These are phyloP conservation scores for Coemansia sp. DNA, from an alignment of 192 early-diverging fungal genomes.

Conservation along the genomic window DNA sequence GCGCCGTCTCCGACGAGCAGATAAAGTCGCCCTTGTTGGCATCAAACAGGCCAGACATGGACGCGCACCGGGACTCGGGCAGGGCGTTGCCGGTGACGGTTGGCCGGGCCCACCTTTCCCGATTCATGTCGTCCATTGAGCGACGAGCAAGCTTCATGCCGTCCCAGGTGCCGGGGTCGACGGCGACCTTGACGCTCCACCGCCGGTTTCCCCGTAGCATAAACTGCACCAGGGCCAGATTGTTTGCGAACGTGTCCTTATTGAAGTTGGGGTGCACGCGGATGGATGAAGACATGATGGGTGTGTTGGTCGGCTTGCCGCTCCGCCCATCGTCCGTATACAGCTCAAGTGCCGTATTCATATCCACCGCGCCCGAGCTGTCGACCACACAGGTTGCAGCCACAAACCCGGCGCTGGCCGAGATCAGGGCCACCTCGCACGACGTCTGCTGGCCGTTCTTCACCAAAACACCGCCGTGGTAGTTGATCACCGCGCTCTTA, in stretches of 20 bases:
- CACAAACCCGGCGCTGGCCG: constrained; percentile 20
- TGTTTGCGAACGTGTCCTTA: constrained; percentile 22
- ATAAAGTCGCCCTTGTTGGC: constrained; percentile 15
- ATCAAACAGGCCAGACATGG: constrained; percentile 3
- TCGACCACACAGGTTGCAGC: constrained; percentile 32
- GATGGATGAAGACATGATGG: constrained; percentile 1
- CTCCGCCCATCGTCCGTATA: constrained; percentile 8
- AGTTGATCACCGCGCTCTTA: neutral
- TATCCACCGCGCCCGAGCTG: constrained; percentile 5
- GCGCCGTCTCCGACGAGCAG: constrained; percentile 8
- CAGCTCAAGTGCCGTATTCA: constrained; percentile 4
- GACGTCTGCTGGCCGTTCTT: constrained; percentile 29
- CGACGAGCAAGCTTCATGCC: constrained; percentile 7
- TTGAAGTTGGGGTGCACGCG: constrained; percentile 20
- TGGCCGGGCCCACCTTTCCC: constrained; percentile 2
- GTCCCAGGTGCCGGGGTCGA: constrained; percentile 9
- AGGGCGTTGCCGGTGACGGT: neutral
- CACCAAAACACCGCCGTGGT: constrained; percentile 11
- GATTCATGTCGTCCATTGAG: neutral
- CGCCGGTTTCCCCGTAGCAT: neutral
- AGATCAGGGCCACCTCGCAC: constrained; percentile 42
- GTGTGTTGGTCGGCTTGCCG: neutral
- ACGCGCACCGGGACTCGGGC: constrained; percentile 4
- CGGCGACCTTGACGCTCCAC: constrained; percentile 20
- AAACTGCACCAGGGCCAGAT: constrained; percentile 29